Percentiles rank a stretch among this genome's conserved stretches.
phyloP scores from a whole-genome alignment of 306 rosid species.

The Prunus kanzakura region DNA sequence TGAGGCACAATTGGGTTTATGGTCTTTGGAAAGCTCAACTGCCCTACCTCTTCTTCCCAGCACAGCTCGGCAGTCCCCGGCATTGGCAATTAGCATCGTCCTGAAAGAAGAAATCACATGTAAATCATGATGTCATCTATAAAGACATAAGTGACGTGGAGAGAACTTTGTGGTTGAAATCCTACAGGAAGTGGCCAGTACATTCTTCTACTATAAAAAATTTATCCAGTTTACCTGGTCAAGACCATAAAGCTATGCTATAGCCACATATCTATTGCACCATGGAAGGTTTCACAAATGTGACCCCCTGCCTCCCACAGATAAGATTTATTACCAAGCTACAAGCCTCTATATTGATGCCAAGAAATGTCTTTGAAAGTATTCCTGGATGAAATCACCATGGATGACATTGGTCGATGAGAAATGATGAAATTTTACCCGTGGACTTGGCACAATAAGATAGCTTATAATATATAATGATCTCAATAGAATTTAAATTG shows the following conservation, averaged over 20 bases:
- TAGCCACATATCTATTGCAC: not conserved
- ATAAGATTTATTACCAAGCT: slow-evolving; percentile 1
- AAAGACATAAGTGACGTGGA: too few relatives aligned
- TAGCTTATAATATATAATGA: not conserved
- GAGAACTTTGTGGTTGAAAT: not conserved
- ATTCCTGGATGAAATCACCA: not conserved
- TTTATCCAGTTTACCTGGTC: not conserved
- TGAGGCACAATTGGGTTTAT: slow-evolving; percentile 20
- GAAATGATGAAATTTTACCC: slow-evolving; percentile 2
- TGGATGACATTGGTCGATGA: not conserved
- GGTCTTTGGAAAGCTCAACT: slow-evolving; percentile 26
- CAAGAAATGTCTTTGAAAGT: not conserved
- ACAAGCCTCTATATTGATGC: slow-evolving; percentile 9
- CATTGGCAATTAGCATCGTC: slow-evolving; percentile 23
- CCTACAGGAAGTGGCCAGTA: not conserved
- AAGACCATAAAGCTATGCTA: not conserved
- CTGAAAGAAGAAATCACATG: slow-evolving; percentile 6
- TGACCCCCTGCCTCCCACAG: slow-evolving; percentile 14
- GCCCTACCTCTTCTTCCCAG: slow-evolving; percentile 31
- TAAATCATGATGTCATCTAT: not conserved
- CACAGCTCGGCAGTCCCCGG: slow-evolving; percentile 30
- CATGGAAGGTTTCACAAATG: not conserved
- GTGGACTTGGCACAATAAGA: not conserved
- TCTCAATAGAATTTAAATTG: not conserved
- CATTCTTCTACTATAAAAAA: not conserved